These are phyloP conservation scores for Phytophthora litchii DNA, from an alignment of 352 stramenopile genomes.

Conservation along the genomic window DNA sequence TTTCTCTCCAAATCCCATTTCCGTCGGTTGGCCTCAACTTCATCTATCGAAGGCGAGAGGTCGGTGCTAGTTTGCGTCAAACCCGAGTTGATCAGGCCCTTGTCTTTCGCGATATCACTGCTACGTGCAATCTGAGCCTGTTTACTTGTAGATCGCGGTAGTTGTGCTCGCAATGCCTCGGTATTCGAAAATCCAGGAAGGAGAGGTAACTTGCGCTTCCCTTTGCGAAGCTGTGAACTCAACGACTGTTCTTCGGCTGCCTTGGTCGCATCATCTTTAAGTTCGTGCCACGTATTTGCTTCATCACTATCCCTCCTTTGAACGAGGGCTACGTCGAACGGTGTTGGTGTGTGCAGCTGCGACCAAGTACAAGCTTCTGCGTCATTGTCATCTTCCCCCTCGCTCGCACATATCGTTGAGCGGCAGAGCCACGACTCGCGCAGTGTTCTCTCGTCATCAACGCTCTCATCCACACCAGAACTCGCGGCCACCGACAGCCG, in stretches of 20 bases:
- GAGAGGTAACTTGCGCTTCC: constrained; percentile 25
- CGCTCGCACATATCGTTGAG: constrained; percentile 56
- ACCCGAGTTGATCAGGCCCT: constrained; percentile 8
- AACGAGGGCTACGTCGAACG: constrained; percentile 8
- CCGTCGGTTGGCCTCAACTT: constrained; percentile 23
- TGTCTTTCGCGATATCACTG: not conserved
- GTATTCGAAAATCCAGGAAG: constrained; percentile 35
- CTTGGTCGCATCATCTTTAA: constrained; percentile 6
- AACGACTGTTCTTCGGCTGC: not conserved
- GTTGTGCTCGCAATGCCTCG: constrained; percentile 30
- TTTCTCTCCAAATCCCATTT: constrained; percentile 39
- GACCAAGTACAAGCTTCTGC: constrained; percentile 24
- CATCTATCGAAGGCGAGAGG: constrained; percentile 12
- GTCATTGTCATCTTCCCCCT: constrained; percentile 35
- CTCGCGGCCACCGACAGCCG: constrained; percentile 15
- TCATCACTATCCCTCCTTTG: constrained; percentile 9
- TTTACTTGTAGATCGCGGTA: constrained; percentile 20
- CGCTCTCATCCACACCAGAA: constrained; percentile 13
- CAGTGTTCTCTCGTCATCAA: constrained; percentile 7
- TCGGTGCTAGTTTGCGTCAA: not conserved
- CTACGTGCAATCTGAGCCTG: constrained; percentile 2
- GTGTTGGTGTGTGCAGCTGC: constrained; percentile 25
- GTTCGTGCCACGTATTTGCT: not conserved
- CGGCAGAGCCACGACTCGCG: constrained; percentile 61
- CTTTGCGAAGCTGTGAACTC: constrained; percentile 5